Percentiles rank a stretch among this genome's conserved stretches.
phyloP scores from a whole-genome alignment of 75 land plant genomes.

The Cryptomeria japonica region DNA sequence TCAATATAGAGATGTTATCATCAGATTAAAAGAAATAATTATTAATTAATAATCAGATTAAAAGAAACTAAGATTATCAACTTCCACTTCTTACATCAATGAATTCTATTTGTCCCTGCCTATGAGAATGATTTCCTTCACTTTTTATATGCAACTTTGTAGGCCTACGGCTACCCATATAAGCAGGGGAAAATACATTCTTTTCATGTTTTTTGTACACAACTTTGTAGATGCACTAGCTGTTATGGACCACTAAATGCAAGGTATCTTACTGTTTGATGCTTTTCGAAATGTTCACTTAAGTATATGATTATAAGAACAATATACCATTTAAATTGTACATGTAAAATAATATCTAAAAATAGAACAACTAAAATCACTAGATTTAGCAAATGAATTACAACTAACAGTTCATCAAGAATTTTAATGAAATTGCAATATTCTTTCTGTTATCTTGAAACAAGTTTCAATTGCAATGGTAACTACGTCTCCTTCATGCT shows the following conservation, averaged over 20 bases:
- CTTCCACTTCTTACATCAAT: neutral
- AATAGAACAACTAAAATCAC: neutral
- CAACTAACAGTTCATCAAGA: neutral
- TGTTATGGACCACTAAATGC: neutral
- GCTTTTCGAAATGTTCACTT: neutral
- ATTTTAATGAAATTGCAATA: no score
- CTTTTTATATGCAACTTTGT: no score
- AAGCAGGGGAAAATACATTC: neutral
- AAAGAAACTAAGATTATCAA: neutral
- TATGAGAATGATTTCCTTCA: no score
- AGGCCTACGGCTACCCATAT: no score
- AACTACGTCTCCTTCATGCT: neutral
- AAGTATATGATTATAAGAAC: neutral
- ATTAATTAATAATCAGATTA: neutral
- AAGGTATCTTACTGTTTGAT: neutral
- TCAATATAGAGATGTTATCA: neutral
- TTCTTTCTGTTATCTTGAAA: conserved; percentile 18
- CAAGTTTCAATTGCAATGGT: neutral
- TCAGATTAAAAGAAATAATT: neutral
- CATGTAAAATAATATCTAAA: neutral
- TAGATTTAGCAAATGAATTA: neutral
- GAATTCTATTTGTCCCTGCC: neutral
- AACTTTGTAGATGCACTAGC: neutral
- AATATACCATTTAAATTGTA: neutral
- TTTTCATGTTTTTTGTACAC: neutral